Evolutionary conservation across 1,284 basidiomycete species (phyloP), one percentile per base, ranked within the genome.

Genomic region (Testicularia cyperi): DNA sequence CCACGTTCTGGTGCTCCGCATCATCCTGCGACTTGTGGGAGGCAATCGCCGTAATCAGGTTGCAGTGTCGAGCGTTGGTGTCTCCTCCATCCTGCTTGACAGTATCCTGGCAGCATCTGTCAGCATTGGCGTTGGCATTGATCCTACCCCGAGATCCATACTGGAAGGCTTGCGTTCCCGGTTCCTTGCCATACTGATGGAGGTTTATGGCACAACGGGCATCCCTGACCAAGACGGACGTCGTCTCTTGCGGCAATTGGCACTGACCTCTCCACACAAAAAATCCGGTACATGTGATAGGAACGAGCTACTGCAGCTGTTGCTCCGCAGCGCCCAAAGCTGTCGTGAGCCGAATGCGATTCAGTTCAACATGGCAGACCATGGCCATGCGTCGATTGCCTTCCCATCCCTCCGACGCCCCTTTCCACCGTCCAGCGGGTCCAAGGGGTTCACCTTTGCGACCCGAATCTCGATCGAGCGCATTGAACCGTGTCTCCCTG

Each of bases 381-480:
- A 47, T 24, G 67, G 54, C 2, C 58, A 63, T 38, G 51, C 53
- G 6, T 72, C 65, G 16, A 26, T 66, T 16, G 65, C 64, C 15
- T 55, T 70, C 20, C 57, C 65, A 8, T 45, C 53, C 22, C 39
- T 74, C 10, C 44, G 45, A 6, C 51, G 64, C 2, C 66, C 68
- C 4, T 74, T 74, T 37, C 72, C 72, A 3, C 63, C 66, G 8
- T 15, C 34, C 0, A 2, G 58, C 0, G 18, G 38, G 2, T 61
- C 65, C 2, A 40, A 35, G 10, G 70, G 72, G 15, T 71, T 60
- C 24, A 58, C 66, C 9, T 58, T 72, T n/a, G 49, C 53, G 21
- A 49, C 51, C 24, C 42, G 58, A 2, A 44, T 70, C 32, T 39
- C 38, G 4, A 60, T 70, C 27, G 65, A 70, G 22, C 44, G 57